Evolutionary conservation across 2,329 filamentous ascomycete species (phyloP), one percentile per base, ranked within the genome.

Genomic region (Coniella lustricola): DNA sequence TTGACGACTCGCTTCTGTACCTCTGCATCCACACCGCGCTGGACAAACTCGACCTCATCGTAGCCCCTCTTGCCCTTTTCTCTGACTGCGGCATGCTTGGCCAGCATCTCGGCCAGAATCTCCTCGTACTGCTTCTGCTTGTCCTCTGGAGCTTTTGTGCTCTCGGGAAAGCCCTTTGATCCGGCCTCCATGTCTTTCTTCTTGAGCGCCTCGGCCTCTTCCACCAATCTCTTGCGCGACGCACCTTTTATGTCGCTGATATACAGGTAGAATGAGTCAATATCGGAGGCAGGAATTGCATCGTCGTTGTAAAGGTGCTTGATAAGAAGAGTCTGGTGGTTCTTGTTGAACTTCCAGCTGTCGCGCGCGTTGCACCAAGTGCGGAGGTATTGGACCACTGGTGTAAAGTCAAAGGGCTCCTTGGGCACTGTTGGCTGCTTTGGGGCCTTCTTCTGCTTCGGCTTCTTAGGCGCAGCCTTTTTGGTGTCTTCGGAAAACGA

Each of bases 301-400:
- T 82, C 78, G 55, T 81, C 69, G 56, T 87, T 82, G 62, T 94
- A 87, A 39, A 86, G 69, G 70, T 94, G 82, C 65, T 93, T 91
- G 62, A 96, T 79, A 12, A 96, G 73, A 57, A 87, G 81, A 46
- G 84, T 87, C 66, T 96, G 90, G 62, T 89, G 82, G 58, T 89
- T 90, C 70, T 96, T 96, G 72, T 94, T 95, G 73, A 96, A 97
- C 66, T 95, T 96, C 91, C 91, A 97, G 57, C 73, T 74, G 9
- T 76, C 71, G 50, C 82, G 82, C 52, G 82, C 76, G 48, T 76
- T 76, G 66, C 87, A 75, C 75, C 90, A 95, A 62, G 84, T 81
- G 40, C 75, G 75, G 38, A 96, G 77, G 63, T 96, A 96, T 46
- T 79, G 74, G 14, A 94, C 73, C 50, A 89, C 84, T 13, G 83